These are phyloP conservation scores for Pachysandra terminalis DNA, from an alignment of 164 flowering plant genomes.

Conservation along the genomic window DNA sequence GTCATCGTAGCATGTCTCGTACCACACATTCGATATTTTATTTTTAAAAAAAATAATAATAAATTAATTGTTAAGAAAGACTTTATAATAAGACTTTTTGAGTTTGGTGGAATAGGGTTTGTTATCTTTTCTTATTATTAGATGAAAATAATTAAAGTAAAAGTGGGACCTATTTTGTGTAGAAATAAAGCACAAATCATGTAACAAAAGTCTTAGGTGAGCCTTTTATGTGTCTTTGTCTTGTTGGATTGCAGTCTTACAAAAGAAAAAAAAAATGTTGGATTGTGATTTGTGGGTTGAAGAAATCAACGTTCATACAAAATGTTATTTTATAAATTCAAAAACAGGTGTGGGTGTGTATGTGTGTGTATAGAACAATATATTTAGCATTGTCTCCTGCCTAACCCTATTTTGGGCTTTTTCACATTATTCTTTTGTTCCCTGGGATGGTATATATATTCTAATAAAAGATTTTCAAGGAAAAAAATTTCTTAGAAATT, in stretches of 20 bases:
- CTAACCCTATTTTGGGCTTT: not conserved
- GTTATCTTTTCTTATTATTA: no score
- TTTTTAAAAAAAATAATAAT: no score
- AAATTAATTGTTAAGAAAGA: not conserved
- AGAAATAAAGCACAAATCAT: constrained; percentile 1
- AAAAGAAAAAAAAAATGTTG: not conserved
- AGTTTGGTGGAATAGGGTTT: not conserved
- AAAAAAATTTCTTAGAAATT: no score
- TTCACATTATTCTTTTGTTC: no score
- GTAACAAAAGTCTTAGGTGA: constrained; percentile 13
- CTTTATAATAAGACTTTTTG: not conserved
- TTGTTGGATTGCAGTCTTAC: not conserved
- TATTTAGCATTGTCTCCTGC: not conserved
- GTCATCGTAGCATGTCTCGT: not conserved
- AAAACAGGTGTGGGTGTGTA: not conserved
- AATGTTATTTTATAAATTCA: no score
- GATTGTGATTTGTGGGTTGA: constrained; percentile 7
- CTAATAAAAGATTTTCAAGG: no score
- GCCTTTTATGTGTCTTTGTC: constrained; percentile 11
- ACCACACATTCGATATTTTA: no score
- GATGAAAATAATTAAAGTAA: no score
- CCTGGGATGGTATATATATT: no score
- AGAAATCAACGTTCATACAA: not conserved
- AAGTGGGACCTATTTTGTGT: not conserved
- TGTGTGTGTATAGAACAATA: not conserved